Percentiles rank a stretch among this genome's conserved stretches.
Evolutionary conservation across 345 rosid genomes (phyloP).

Genomic region (Hevea brasiliensis): DNA sequence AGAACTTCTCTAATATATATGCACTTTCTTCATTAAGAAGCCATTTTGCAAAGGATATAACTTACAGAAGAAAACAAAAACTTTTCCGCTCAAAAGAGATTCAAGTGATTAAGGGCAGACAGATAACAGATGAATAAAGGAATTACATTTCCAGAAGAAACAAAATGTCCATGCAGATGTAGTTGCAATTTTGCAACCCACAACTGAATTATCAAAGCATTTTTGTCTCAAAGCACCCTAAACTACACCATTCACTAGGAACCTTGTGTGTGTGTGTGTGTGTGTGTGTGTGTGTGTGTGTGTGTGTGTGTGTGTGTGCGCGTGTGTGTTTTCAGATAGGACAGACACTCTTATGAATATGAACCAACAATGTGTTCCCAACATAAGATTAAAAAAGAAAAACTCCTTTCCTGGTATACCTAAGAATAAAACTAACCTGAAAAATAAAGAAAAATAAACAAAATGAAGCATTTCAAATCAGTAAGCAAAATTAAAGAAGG

Average conservation of each 20-base stretch:
- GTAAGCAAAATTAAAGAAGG: not conserved
- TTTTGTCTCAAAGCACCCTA: not conserved
- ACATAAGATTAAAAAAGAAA: too few relatives aligned
- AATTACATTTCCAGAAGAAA: not conserved
- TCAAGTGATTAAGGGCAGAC: not conserved
- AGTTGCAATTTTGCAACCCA: too few relatives aligned
- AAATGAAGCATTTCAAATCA: not conserved
- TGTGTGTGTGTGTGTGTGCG: too few relatives aligned
- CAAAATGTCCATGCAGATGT: not conserved
- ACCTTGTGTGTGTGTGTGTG: too few relatives aligned
- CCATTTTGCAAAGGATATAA: not conserved
- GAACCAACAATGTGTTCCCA: not conserved
- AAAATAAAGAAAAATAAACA: not conserved
- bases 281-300: too few relatives aligned
- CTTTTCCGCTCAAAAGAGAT: not conserved
- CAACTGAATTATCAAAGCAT: not conserved
- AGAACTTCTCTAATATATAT: not conserved
- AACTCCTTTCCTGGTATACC: not conserved
- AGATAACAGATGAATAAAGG: not conserved
- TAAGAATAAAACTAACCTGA: not conserved
- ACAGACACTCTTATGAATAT: too few relatives aligned
- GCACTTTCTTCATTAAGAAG: not conserved
- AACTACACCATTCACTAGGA: not conserved
- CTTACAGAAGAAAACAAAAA: not conserved
- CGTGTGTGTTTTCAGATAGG: too few relatives aligned